Evolutionary conservation across 306 rosid species (phyloP), one percentile per base, ranked within the genome.

Genomic region (Sicyos edulis): DNA sequence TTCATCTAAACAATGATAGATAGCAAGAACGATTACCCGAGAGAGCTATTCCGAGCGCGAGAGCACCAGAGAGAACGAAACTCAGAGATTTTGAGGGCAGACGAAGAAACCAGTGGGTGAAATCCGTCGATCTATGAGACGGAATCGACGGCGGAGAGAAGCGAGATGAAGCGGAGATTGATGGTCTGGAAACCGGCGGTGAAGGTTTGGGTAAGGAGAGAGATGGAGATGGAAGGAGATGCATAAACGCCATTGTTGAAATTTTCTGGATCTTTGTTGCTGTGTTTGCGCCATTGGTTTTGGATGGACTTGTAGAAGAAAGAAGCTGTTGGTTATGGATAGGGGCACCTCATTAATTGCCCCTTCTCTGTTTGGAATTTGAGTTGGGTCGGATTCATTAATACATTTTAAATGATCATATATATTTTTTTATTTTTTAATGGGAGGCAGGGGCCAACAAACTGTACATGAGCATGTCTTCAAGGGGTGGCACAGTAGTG

Each of bases 61-160:
- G 85, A 34, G 88, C 89, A 9, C 88, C 91, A 0, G 97, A 85
- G 51, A 93, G 83, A 71, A 81, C 84, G 26, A 84, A 81, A 50
- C 77, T 86, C 37, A 86, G 74, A 55, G 97, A 79, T 55, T 85
- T 88, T 16, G 81, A 78, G 42, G 71, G 79, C 22, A 81, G 32
- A 50, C 76, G 74, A 16, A 80, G 45, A 51, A 83, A 29, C 71
- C 79, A 72, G 20, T 77, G 51, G 61, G 21, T 47, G 74, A 45
- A 42, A 44, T 70, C 77, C 60, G 74, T 71, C 10, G 55, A 73
- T n/a, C 21, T 62, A 80, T 72, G 76, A 5, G 51, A 26, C 15
- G 76, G 17, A 44, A 70, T n/a, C n/a, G 26, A 62, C 37, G 50
- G 78, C 63, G 78, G 29, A 61, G 88, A 78, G 77, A 76, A 79